phyloP scores from a whole-genome alignment of 2,329 filamentous ascomycete genomes.

The Didymella keratinophila region DNA sequence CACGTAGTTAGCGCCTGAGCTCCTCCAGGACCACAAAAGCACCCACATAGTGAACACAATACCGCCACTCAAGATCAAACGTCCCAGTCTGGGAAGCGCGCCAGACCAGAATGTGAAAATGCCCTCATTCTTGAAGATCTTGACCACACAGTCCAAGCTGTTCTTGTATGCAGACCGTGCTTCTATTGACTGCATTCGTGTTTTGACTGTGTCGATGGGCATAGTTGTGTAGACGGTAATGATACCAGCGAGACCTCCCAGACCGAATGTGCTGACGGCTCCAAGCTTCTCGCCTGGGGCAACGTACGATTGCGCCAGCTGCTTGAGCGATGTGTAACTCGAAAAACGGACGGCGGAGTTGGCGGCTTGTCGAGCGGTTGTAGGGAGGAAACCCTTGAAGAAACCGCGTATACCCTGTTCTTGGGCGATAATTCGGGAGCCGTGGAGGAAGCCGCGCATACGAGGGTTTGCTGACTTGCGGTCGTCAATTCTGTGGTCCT shows the following conservation, averaged over 20 bases:
- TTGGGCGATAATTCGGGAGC: slow-evolving; percentile 82
- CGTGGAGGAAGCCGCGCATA: slow-evolving; percentile 91
- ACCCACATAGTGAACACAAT: slow-evolving; percentile 93
- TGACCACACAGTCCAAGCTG: slow-evolving; percentile 79
- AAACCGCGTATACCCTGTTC: slow-evolving; percentile 91
- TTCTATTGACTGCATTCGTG: slow-evolving; percentile 94
- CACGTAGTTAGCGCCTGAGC: slow-evolving; percentile 12
- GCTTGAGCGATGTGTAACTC: slow-evolving; percentile 88
- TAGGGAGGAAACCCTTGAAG: slow-evolving; percentile 96
- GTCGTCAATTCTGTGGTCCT: slow-evolving; percentile 78
- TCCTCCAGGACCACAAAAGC: slow-evolving; percentile 16
- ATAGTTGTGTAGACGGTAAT: slow-evolving; percentile 82
- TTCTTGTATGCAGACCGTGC: slow-evolving; percentile 83
- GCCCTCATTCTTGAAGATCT: slow-evolving; percentile 90
- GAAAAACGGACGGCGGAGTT: slow-evolving; percentile 93
- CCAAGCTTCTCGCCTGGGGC: slow-evolving; percentile 95
- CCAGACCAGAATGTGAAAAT: slow-evolving; percentile 93
- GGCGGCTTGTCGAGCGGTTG: slow-evolving; percentile 90
- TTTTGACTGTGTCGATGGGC: slow-evolving; percentile 93
- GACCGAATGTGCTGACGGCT: slow-evolving; percentile 83
- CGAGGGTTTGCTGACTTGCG: slow-evolving; percentile 85
- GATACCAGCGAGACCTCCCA: slow-evolving; percentile 86
- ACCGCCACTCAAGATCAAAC: slow-evolving; percentile 88
- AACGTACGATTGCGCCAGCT: slow-evolving; percentile 89
- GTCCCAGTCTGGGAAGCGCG: slow-evolving; percentile 81